Evolutionary conservation across 2,329 filamentous ascomycete species (phyloP).

Genomic region (Beauveria brongniartii): DNA sequence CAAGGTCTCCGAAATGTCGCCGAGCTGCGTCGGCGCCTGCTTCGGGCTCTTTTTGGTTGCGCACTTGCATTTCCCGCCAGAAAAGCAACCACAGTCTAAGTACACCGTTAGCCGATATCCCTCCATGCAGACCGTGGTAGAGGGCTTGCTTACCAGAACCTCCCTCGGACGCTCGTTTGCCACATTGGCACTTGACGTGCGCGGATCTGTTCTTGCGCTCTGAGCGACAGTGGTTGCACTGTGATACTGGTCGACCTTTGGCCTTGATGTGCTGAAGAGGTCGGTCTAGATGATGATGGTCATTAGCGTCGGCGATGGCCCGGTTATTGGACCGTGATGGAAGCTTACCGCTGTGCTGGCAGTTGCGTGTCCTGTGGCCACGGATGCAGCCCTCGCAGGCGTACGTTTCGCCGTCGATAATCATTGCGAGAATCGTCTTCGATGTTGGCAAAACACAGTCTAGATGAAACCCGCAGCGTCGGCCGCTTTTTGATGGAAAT

Average conservation of each 20-base stretch:
- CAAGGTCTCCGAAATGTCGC: background rate
- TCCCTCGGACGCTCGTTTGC: slow-evolving; percentile 37
- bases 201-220: slow-evolving; percentile 8
- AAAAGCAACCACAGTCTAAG: slow-evolving; percentile 3
- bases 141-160: background rate
- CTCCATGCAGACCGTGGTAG: background rate
- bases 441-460: background rate
- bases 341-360: slow-evolving; percentile 18
- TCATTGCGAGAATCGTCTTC: background rate
- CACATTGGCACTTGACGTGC: slow-evolving; percentile 42
- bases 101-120: background rate
- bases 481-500: background rate
- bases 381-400: slow-evolving; percentile 10
- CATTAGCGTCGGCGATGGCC: background rate
- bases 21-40: background rate
- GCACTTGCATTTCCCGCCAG: slow-evolving; percentile 5
- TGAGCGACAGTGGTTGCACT: slow-evolving; percentile 10
- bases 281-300: background rate
- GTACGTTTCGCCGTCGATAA: slow-evolving; percentile 10
- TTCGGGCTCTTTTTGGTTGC: slow-evolving; percentile 11
- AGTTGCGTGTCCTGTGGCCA: slow-evolving; percentile 9
- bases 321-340: background rate
- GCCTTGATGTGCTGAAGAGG: slow-evolving; percentile 6
- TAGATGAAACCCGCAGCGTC: background rate
- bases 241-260: slow-evolving; percentile 8